Base-by-base conservation (phyloP, 805 yeast species). In the Candida silvatica region DNA sequence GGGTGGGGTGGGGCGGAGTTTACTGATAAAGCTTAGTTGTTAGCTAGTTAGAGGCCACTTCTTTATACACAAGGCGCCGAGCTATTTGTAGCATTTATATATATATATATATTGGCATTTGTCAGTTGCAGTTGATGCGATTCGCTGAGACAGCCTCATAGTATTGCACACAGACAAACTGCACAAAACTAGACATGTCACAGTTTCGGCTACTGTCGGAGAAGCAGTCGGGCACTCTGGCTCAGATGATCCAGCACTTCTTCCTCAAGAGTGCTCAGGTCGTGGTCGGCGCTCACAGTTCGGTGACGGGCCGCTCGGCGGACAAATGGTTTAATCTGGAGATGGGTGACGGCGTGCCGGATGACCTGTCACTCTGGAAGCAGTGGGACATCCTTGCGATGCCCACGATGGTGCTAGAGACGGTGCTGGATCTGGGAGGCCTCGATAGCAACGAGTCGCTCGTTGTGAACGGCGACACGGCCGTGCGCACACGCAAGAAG, bases 361-460 rank as follows among this genome's bases (percentile, higher is more conserved):
- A 78, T n/a, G 84, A 77, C 27, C 58, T 84, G 33, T 60, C 65
- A 36, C 59, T 66, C 3, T 85, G 95, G 95, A 67, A 67, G 37
- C 42, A 42, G 16, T 44, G 42, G 23, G 75, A 71, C 40, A 39
- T 69, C 3, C 40, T 64, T 3, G 39, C 47, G n/a, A 54, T 78
- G 12, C 85, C 94, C 2, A 95, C 97, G 2, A 66, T 92, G 54
- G 83, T 92, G 12, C 68, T 92, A 18, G 98, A 92, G 54, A 78
- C 92, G 0, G 82, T 69, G 18, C 38, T 57, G 25, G 61, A 56
- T 35, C 31, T 56, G 19, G 20, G 56, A n/a, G 46, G 45, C 2
- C 36, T 56, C 29, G 38, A 40, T 23, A 31, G 46, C 11, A 39
- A 44, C n/a, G 51, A 49, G 29, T 39, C 50, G 6, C 42, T 56